These are phyloP conservation scores for Candida chauliodis DNA, from an alignment of 805 yeast species.

Conservation along the genomic window DNA sequence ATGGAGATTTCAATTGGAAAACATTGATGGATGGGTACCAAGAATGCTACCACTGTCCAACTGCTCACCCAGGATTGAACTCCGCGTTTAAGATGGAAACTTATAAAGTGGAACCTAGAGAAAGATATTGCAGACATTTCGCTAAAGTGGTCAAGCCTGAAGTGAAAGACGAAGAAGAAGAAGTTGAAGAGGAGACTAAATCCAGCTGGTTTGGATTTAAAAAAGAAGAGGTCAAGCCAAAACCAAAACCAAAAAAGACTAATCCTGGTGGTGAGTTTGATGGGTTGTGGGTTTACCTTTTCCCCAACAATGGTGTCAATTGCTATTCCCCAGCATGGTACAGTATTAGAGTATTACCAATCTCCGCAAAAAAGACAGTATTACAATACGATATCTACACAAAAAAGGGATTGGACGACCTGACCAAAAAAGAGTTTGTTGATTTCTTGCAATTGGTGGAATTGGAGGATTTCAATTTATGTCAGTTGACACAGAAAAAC, in stretches of 20 bases:
- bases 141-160: conserved; percentile 47
- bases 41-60: conserved; percentile 67
- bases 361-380: conserved; percentile 50
- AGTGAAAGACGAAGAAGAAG: conserved; percentile 21
- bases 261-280: conserved; percentile 61
- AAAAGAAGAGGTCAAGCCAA: conserved; percentile 15
- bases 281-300: conserved; percentile 61
- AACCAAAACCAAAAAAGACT: conserved; percentile 23
- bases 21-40: conserved; percentile 67
- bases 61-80: conserved; percentile 60
- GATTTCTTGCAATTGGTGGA: conserved; percentile 63
- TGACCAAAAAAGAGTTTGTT: conserved; percentile 56
- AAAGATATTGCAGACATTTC: conserved; percentile 58
- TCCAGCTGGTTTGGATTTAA: conserved; percentile 55
- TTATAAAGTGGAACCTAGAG: conserved; percentile 59
- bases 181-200: conserved; percentile 26
- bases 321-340: conserved; percentile 69
- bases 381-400: conserved; percentile 60
- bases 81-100: conserved; percentile 61
- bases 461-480: conserved; percentile 57
- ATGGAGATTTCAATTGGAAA: conserved; percentile 64
- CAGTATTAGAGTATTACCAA: conserved; percentile 56
- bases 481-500: conserved; percentile 58
- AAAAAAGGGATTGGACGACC: conserved; percentile 53
- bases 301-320: conserved; percentile 59